Percentiles rank a stretch among this genome's conserved stretches.
These are phyloP conservation scores for Sporopachydermia cereana DNA, from an alignment of 1,139 yeast species.

Conservation along the genomic window DNA sequence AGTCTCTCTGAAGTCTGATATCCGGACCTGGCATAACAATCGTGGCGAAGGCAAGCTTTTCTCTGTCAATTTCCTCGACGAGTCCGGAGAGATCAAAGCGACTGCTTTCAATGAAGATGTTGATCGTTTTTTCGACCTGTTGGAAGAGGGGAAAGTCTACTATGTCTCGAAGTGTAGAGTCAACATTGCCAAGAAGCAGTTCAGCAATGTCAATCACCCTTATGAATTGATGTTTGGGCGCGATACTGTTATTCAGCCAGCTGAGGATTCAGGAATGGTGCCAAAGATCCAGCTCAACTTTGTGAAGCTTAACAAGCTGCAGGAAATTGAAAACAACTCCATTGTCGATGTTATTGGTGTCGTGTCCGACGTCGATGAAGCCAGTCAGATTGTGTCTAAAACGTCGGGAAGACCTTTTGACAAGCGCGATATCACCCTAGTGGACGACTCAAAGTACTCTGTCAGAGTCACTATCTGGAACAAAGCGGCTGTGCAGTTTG, in stretches of 20 bases:
- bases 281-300: constrained; percentile 76
- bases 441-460: constrained; percentile 73
- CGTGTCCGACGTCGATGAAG: constrained; percentile 62
- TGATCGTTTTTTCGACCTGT: constrained; percentile 57
- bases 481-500: constrained; percentile 68
- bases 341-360: constrained; percentile 83
- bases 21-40: constrained; percentile 79
- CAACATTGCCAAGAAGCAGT: constrained; percentile 75
- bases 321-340: constrained; percentile 56
- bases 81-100: constrained; percentile 92
- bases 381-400: constrained; percentile 78
- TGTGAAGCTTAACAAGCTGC: constrained; percentile 54
- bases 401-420: constrained; percentile 84
- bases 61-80: constrained; percentile 80
- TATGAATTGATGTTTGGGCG: constrained; percentile 78
- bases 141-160: constrained; percentile 86
- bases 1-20: constrained; percentile 76
- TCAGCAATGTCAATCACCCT: constrained; percentile 74
- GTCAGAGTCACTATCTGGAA: constrained; percentile 87
- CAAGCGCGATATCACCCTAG: constrained; percentile 79
- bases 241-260: constrained; percentile 61
- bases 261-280: constrained; percentile 35
- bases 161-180: constrained; percentile 75
- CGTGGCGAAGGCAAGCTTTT: constrained; percentile 87
- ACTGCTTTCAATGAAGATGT: constrained; percentile 89